Percentiles rank a stretch among this genome's conserved stretches.
These are phyloP conservation scores for Lyophyllum atratum DNA, from an alignment of 768 basidiomycete species.

Conservation along the genomic window DNA sequence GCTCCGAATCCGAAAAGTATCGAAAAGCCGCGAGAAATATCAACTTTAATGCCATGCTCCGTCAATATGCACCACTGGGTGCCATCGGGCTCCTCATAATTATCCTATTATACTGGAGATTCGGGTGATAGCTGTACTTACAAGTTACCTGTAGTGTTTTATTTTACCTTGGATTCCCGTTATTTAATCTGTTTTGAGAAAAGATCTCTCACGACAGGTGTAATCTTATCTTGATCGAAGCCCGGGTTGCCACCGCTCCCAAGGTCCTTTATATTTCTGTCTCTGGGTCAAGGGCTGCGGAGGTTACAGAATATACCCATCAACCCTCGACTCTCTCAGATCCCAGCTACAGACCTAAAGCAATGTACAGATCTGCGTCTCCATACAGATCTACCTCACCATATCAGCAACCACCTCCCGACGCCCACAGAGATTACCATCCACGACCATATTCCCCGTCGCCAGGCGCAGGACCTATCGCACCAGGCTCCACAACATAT, in stretches of 20 bases:
- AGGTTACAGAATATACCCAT: background rate
- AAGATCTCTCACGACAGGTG: conserved; percentile 5
- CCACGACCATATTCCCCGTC: conserved; percentile 15
- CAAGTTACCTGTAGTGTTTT: conserved; percentile 8
- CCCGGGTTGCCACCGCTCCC: background rate
- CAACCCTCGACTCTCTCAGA: background rate
- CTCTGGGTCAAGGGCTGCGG: conserved; percentile 12
- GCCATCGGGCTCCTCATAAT: conserved; percentile 80
- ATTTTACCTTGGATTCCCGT: background rate
- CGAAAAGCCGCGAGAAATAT: conserved; percentile 94
- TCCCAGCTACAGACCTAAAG: background rate
- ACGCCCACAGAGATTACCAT: conserved; percentile 12
- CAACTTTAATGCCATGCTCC: conserved; percentile 89
- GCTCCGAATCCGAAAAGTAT: conserved; percentile 97
- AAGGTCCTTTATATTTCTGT: background rate
- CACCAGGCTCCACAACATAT: conserved; percentile 72
- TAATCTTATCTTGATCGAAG: conserved; percentile 19
- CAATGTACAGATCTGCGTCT: conserved; percentile 17
- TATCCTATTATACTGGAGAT: conserved; percentile 78
- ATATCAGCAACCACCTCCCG: conserved; percentile 19
- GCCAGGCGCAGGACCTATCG: conserved; percentile 40
- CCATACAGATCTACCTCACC: conserved; percentile 38
- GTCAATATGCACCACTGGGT: conserved; percentile 93
- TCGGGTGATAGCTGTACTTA: conserved; percentile 49
- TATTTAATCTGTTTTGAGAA: background rate